phyloP scores from a whole-genome alignment of 1,284 basidiomycete genomes.

The Ustilago hordei region DNA sequence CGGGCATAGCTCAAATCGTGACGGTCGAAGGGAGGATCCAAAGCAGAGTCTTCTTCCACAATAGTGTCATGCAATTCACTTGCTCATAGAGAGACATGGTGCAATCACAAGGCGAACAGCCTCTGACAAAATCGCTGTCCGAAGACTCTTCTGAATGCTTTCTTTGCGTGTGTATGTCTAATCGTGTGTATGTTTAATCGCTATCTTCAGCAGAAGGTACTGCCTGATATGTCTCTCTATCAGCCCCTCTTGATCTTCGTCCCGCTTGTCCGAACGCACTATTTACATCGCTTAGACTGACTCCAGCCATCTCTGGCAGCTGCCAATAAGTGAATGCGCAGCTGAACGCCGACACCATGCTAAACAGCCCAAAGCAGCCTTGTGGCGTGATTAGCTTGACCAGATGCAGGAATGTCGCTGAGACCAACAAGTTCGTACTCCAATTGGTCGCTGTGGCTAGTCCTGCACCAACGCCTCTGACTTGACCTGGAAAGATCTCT shows the following conservation, averaged over 20 bases:
- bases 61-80: not conserved
- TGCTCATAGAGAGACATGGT: constrained; percentile 1
- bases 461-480: constrained; percentile 48
- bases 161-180: not conserved
- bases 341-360: constrained; percentile 38
- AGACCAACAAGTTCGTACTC: constrained; percentile 49
- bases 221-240: constrained; percentile 21
- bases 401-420: constrained; percentile 47
- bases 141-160: not conserved
- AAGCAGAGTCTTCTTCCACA: constrained; percentile 21
- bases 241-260: not conserved
- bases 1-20: not conserved
- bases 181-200: constrained; percentile 7
- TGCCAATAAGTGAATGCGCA: constrained; percentile 55
- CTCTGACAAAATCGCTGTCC: not conserved
- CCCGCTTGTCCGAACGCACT: not conserved
- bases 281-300: constrained; percentile 47
- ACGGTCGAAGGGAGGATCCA: not conserved
- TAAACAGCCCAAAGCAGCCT: constrained; percentile 54
- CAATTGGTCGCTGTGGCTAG: constrained; percentile 58
- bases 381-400: constrained; percentile 47
- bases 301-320: constrained; percentile 53
- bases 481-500: constrained; percentile 54
- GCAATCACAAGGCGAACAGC: not conserved
- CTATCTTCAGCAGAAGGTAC: constrained; percentile 24